Evolutionary conservation across 768 basidiomycete genomes (phyloP).

Genomic region (Lactifluus echinatus): DNA sequence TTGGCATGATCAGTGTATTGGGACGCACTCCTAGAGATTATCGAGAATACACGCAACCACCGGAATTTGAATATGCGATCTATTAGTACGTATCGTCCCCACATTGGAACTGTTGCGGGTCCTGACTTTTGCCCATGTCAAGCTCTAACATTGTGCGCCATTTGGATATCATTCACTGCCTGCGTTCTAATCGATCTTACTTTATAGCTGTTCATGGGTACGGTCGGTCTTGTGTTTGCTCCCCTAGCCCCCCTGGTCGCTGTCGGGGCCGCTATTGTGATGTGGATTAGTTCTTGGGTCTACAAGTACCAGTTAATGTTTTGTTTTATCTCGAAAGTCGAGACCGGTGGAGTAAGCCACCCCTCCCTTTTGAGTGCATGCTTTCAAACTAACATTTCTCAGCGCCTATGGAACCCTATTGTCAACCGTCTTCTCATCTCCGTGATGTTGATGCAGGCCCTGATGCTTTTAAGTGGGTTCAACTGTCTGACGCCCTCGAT

Average conservation of each 20-base stretch:
- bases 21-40: constrained; percentile 88
- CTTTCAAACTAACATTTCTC: constrained; percentile 6
- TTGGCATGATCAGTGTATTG: constrained; percentile 43
- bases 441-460: constrained; percentile 76
- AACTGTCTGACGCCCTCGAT: background rate
- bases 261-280: constrained; percentile 73
- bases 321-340: constrained; percentile 79
- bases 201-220: constrained; percentile 71
- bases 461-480: constrained; percentile 78
- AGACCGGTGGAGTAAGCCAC: constrained; percentile 80
- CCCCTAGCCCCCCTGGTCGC: constrained; percentile 88
- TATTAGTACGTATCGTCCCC: constrained; percentile 53
- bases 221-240: constrained; percentile 91
- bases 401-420: constrained; percentile 93
- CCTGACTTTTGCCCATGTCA: constrained; percentile 9
- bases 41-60: constrained; percentile 83
- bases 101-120: background rate
- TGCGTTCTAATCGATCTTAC: constrained; percentile 15
- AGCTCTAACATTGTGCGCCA: constrained; percentile 50
- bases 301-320: constrained; percentile 99
- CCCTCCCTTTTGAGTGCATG: background rate
- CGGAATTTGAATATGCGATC: constrained; percentile 79
- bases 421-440: constrained; percentile 79
- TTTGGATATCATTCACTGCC: constrained; percentile 9
- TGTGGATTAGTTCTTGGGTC: constrained; percentile 80